These are phyloP conservation scores for Fusarium chuoi DNA, from an alignment of 2,329 filamentous ascomycete species.

Conservation along the genomic window DNA sequence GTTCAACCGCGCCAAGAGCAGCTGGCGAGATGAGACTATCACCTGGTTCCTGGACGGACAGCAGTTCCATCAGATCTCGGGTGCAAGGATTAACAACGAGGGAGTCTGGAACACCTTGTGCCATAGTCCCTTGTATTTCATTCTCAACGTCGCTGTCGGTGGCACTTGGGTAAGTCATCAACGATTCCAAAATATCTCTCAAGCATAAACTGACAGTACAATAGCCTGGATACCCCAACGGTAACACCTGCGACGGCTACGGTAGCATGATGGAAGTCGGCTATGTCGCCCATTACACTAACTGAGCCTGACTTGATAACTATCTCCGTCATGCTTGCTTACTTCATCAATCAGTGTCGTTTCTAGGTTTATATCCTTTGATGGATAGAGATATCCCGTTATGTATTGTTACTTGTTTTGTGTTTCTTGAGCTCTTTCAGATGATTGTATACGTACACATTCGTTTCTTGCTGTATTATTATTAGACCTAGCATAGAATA, in stretches of 20 bases:
- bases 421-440: too few species aligned
- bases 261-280: conserved; percentile 61
- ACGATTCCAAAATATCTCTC: fast-evolving
- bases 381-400: background rate
- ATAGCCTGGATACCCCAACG: conserved; percentile 59
- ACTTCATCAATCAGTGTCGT: fast-evolving
- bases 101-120: conserved; percentile 58
- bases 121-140: conserved; percentile 60
- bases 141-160: conserved; percentile 64
- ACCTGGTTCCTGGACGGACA: conserved; percentile 60
- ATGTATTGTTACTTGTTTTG: too few species aligned
- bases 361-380: background rate
- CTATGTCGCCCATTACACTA: conserved; percentile 55
- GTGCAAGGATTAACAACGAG: conserved; percentile 55
- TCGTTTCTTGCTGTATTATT: background rate
- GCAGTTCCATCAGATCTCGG: conserved; percentile 56
- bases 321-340: fast-evolving
- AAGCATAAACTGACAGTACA: background rate
- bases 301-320: background rate
- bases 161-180: conserved; percentile 57
- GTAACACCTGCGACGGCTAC: conserved; percentile 53
- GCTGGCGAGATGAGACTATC: conserved; percentile 60
- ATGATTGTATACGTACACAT: background rate
- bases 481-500: background rate
- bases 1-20: conserved; percentile 56